A percentile compares a stretch with the other conserved stretches of the same genome.
Conservation (phyloP, 2,329 filamentous ascomycete genomes). For the Knufia petricola region DNA sequence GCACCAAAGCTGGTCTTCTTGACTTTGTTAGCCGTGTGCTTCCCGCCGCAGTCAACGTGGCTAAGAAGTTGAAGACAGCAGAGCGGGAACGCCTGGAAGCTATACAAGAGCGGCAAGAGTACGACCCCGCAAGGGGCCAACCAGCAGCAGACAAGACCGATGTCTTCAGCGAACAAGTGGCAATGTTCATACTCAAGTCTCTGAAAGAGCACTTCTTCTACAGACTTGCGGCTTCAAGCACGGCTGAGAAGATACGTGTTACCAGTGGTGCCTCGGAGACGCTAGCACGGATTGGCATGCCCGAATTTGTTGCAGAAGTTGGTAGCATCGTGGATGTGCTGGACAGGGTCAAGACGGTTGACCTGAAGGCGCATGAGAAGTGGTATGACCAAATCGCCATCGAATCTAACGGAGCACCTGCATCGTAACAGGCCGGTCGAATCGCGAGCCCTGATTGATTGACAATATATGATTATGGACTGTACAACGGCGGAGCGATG, state of each 20-base stretch:
- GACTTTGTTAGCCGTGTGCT: conserved; percentile 45
- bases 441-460: not conserved
- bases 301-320: conserved; percentile 52
- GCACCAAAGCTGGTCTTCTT: conserved; percentile 36
- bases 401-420: not conserved
- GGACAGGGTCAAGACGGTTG: conserved; percentile 48
- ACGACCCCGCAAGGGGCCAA: conserved; percentile 41
- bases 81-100: conserved; percentile 28
- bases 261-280: conserved; percentile 50
- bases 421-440: not conserved
- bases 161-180: conserved; percentile 50
- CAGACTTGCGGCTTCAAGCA: conserved; percentile 51
- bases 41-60: conserved; percentile 41
- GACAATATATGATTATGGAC: too few relatives aligned
- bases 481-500: too few relatives aligned
- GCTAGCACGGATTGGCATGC: conserved; percentile 50
- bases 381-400: conserved; percentile 47
- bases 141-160: conserved; percentile 22
- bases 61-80: conserved; percentile 18
- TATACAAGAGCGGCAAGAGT: conserved; percentile 12
- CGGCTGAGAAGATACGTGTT: conserved; percentile 48
- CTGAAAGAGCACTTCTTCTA: conserved; percentile 46
- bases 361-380: conserved; percentile 47
- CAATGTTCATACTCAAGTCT: conserved; percentile 50
- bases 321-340: conserved; percentile 50